Conservation (phyloP, 75 land plant genomes). For the Cunninghamia lanceolata region DNA sequence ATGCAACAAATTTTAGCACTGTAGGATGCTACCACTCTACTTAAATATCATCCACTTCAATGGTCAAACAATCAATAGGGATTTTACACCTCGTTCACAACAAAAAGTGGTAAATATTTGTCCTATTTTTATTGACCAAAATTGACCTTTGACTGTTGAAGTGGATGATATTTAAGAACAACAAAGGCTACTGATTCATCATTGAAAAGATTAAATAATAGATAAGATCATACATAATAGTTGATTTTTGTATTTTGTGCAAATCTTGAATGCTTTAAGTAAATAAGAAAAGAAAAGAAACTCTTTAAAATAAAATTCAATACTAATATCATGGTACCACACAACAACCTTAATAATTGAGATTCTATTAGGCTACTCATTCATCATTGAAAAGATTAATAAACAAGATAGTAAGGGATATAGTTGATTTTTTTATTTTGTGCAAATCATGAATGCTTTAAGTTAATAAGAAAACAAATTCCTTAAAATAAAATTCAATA, state of each 20-base stretch:
- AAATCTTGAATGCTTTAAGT: neutral
- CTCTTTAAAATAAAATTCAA: neutral
- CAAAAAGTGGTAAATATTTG: too few species aligned
- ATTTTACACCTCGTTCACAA: too few species aligned
- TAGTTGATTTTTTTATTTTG: neutral
- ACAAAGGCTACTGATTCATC: neutral
- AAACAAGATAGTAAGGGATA: too few species aligned
- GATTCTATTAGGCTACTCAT: neutral
- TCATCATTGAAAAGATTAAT: neutral
- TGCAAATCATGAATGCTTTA: neutral
- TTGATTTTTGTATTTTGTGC: neutral
- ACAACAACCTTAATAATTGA: too few species aligned
- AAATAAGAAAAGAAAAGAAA: neutral
- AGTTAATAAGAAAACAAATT: too few species aligned
- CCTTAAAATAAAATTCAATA: neutral
- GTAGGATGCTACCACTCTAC: too few species aligned
- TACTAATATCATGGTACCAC: neutral
- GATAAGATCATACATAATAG: neutral
- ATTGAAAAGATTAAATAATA: neutral
- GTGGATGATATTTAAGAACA: too few species aligned
- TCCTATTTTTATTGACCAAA: too few species aligned
- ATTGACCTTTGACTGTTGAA: too few species aligned
- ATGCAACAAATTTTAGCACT: too few species aligned
- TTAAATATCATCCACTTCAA: too few species aligned
- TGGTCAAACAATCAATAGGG: too few species aligned